phyloP scores from a whole-genome alignment of 345 rosid genomes.

The Passiflora organensis region DNA sequence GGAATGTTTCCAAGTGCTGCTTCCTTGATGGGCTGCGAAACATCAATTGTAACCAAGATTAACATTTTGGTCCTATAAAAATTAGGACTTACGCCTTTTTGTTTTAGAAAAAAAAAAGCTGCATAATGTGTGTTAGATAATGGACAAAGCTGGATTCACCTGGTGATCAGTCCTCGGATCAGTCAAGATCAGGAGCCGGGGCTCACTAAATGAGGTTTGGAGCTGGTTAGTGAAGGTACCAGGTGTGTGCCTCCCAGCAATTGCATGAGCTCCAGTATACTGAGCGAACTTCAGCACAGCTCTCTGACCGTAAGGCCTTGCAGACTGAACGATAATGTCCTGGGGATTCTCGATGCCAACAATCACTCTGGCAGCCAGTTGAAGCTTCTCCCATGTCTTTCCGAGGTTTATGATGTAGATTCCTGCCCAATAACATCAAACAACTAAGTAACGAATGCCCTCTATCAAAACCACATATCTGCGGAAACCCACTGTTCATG shows the following conservation, averaged over 20 bases:
- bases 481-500: too few species aligned
- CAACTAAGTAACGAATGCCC: too few species aligned
- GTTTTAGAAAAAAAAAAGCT: too few species aligned
- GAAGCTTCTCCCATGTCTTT: slow-evolving; percentile 91
- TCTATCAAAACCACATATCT: too few species aligned
- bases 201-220: slow-evolving; percentile 87
- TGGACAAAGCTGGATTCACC: slow-evolving; percentile 22
- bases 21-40: slow-evolving; percentile 87
- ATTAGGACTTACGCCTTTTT: too few species aligned
- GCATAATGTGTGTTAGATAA: too few species aligned
- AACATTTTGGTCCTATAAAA: too few species aligned
- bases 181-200: slow-evolving; percentile 83
- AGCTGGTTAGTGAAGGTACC: slow-evolving; percentile 96
- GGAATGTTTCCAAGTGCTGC: slow-evolving; percentile 94
- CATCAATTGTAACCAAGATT: not conserved
- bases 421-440: slow-evolving; percentile 31
- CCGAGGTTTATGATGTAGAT: slow-evolving; percentile 88
- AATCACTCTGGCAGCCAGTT: slow-evolving; percentile 78
- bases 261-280: slow-evolving; percentile 91
- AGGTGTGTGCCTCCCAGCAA: slow-evolving; percentile 98
- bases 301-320: slow-evolving; percentile 96
- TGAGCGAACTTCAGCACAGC: slow-evolving; percentile 93
- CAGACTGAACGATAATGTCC: slow-evolving; percentile 93
- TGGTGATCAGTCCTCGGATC: slow-evolving; percentile 98
- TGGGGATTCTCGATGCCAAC: slow-evolving; percentile 83